phyloP scores from a whole-genome alignment of 2,329 filamentous ascomycete species.

The Xylaria sp. region DNA sequence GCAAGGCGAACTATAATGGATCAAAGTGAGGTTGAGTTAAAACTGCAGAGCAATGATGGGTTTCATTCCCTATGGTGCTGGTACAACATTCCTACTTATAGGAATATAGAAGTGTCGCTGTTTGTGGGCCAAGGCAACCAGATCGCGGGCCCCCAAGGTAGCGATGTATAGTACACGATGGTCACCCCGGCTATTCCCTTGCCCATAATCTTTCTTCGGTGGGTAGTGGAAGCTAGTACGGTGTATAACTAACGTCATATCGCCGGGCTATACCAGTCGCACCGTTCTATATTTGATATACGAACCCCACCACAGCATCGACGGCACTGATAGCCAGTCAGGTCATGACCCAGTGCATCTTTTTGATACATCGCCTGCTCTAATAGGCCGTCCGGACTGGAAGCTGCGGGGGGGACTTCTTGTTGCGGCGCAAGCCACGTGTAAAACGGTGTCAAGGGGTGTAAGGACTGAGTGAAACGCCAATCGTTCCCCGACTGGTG shows the following conservation, averaged over 20 bases:
- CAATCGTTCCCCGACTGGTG: neutral
- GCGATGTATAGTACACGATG: neutral
- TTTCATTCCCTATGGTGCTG: neutral
- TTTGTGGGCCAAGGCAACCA: slow-evolving; percentile 8
- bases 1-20: neutral
- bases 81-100: neutral
- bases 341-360: neutral
- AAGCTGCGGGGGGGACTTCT: neutral
- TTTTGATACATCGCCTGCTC: neutral
- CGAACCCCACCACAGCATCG: slow-evolving; percentile 1
- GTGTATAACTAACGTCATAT: slow-evolving; percentile 1
- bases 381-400: neutral
- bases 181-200: neutral
- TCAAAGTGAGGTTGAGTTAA: slow-evolving; percentile 4
- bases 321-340: neutral
- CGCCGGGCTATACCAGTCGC: neutral
- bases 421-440: neutral
- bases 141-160: neutral
- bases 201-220: neutral
- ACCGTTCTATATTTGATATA: slow-evolving; percentile 1
- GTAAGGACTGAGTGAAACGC: neutral
- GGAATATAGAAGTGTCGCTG: slow-evolving; percentile 2
- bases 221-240: neutral
- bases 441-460: neutral
- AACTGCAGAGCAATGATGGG: slow-evolving; percentile 12